These are phyloP conservation scores for Saturnispora quitensis DNA, from an alignment of 805 yeast species.

Conservation along the genomic window DNA sequence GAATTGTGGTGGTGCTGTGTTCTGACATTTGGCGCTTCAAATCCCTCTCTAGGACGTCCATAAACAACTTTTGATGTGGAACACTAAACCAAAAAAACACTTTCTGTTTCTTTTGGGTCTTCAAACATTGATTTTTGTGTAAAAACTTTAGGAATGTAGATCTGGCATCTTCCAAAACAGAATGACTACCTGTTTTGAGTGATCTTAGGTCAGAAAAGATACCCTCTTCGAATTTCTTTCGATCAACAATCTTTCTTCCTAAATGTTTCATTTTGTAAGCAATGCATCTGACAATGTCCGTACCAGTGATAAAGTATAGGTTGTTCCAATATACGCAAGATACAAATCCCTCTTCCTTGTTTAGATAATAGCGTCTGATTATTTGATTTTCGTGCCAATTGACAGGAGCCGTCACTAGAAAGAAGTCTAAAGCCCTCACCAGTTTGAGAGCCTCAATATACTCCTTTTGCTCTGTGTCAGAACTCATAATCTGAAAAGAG, in stretches of 20 bases:
- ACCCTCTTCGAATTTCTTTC: conserved; percentile 96
- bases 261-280: conserved; percentile 82
- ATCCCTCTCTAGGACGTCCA: conserved; percentile 91
- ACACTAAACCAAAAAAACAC: conserved; percentile 96
- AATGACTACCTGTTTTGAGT: conserved; percentile 78
- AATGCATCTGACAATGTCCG: conserved; percentile 89
- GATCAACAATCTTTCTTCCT: conserved; percentile 75
- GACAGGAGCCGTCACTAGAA: conserved; percentile 89
- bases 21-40: conserved; percentile 60
- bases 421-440: conserved; percentile 77
- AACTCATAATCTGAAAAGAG: neutral
- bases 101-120: conserved; percentile 95
- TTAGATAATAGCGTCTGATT: conserved; percentile 74
- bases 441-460: conserved; percentile 41
- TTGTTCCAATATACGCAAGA: conserved; percentile 90
- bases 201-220: conserved; percentile 84
- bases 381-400: conserved; percentile 87
- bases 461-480: neutral
- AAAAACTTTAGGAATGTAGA: conserved; percentile 77
- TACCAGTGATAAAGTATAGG: conserved; percentile 84
- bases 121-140: conserved; percentile 74
- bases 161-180: conserved; percentile 78
- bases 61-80: conserved; percentile 84
- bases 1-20: conserved; percentile 62
- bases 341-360: conserved; percentile 86